A percentile compares a stretch with the other conserved stretches of the same genome.
Conservation (phyloP, 2,329 filamentous ascomycete species). For the Penicillium capsulatum region DNA sequence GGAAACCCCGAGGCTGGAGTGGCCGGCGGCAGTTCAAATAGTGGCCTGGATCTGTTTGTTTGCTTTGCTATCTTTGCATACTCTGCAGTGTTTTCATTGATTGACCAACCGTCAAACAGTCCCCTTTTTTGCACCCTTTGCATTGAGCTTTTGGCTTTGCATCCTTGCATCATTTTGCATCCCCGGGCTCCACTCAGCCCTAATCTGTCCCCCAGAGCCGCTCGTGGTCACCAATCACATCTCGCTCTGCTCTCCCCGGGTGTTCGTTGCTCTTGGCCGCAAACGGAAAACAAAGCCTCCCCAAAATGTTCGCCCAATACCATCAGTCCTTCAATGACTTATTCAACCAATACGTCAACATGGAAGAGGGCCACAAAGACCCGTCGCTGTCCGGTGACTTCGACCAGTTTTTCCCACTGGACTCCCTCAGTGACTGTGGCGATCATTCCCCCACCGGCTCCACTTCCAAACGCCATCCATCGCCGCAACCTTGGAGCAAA, state of each 20-base stretch:
- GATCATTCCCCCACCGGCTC: conserved; percentile 49
- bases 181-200: conserved; percentile 21
- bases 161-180: conserved; percentile 7
- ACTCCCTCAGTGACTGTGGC: conserved; percentile 50
- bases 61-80: conserved; percentile 43
- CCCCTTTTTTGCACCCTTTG: conserved; percentile 20
- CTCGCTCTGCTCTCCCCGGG: conserved; percentile 19
- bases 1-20: conserved; percentile 37
- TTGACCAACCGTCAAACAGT: conserved; percentile 38
- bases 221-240: conserved; percentile 31
- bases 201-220: conserved; percentile 10
- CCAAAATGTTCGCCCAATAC: conserved; percentile 48
- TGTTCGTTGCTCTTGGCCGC: conserved; percentile 24
- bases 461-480: conserved; percentile 41
- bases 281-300: conserved; percentile 47
- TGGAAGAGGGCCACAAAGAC: conserved; percentile 51
- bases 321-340: conserved; percentile 57
- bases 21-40: conserved; percentile 37
- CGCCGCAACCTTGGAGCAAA: conserved; percentile 52
- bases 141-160: conserved; percentile 17
- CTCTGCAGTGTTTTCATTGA: conserved; percentile 39
- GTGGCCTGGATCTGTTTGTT: conserved; percentile 38
- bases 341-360: conserved; percentile 61
- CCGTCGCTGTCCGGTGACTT: conserved; percentile 48
- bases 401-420: conserved; percentile 50